Conservation (phyloP, 2,329 filamentous ascomycete species). For the Fusarium ambrosium region DNA sequence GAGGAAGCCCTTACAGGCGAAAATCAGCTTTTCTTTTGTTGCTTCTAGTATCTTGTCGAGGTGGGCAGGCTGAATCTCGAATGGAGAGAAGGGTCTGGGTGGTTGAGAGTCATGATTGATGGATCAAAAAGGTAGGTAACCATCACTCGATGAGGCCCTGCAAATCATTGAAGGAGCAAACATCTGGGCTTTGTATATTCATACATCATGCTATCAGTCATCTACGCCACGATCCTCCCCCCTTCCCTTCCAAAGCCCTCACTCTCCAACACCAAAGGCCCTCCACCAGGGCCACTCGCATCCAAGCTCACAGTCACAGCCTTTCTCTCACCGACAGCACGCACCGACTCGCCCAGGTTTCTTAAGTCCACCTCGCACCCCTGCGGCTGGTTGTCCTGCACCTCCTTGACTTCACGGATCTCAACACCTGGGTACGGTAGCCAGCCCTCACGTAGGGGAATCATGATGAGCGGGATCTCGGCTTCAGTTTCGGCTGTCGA, state of each 20-base stretch:
- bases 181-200: background rate
- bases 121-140: no score
- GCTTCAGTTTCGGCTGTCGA: constrained; percentile 66
- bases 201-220: constrained; percentile 1
- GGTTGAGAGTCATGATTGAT: no score
- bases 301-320: constrained; percentile 82
- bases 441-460: constrained; percentile 84
- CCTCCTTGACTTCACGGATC: constrained; percentile 71
- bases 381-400: constrained; percentile 45
- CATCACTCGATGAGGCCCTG: background rate
- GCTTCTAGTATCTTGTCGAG: no score
- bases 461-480: constrained; percentile 78
- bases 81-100: no score
- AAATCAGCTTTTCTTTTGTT: no score
- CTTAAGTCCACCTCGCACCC: constrained; percentile 84
- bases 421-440: constrained; percentile 85
- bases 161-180: background rate
- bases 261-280: constrained; percentile 76
- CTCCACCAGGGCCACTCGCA: constrained; percentile 73
- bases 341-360: constrained; percentile 82
- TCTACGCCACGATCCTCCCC: constrained; percentile 55
- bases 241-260: constrained; percentile 55
- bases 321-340: constrained; percentile 78
- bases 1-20: no score
- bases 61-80: no score